Evolutionary conservation across 768 basidiomycete genomes (phyloP), one percentile per base, ranked within the genome.

Genomic region (Lepiota subincarnata): DNA sequence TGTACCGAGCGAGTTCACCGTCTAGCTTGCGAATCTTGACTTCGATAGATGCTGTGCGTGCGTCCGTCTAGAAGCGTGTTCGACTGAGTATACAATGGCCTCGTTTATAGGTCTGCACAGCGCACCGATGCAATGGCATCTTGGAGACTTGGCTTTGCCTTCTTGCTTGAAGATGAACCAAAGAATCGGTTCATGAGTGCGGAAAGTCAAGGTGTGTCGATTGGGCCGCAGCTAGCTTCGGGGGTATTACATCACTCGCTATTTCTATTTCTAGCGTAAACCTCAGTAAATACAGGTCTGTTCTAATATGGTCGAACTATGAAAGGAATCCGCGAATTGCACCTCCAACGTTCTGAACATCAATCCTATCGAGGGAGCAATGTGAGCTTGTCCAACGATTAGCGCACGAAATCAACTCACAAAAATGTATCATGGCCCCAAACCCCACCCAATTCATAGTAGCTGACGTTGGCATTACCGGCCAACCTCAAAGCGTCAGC

Each of bases 381-480:
- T 38, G 39, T 53, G 20, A 41, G 43, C 42, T 36, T 42, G 50
- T 50, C 6, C 43, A 35, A 53, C 16, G 14, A 31, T 7, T 13
- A 22, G 12, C 11, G 13, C 43, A 18, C 43, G 26, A n/a, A 34
- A 40, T n/a, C 34, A 56, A 81, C 87, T 78, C 62, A 88, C 84
- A 98, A 73, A 73, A 98, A 98, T 18, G 94, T 98, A 70, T 99
- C 96, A 64, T 99, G 96, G 1, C 97, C 97, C 95, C 94, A 98
- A n/a, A 98, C 95, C 7, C 96, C 95, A 22, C 96, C 96, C 1
- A 98, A 79, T 70, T 98, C 97, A 66, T 96, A 99, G 69, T 98
- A 98, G 55, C 90, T 88, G 22, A 99, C 97, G 53, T 79, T 73
- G 13, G 83, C 70, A 67, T 98, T 98, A 0, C 97, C 97, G 1